phyloP scores from a whole-genome alignment of 805 yeast species.

The Brettanomyces anomalus region DNA sequence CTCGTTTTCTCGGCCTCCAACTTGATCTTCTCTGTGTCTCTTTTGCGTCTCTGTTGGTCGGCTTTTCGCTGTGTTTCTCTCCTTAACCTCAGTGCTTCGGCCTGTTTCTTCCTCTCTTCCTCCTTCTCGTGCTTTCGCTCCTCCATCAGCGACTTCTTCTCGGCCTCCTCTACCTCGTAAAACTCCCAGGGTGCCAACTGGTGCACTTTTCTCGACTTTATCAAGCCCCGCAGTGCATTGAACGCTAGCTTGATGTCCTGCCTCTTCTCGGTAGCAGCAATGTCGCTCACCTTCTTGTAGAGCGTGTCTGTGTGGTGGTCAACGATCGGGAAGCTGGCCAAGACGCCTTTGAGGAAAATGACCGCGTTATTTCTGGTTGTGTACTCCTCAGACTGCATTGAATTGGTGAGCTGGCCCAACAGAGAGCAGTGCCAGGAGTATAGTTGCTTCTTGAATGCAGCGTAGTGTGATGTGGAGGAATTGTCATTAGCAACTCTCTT shows the following conservation, averaged over 20 bases:
- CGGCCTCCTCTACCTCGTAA: slow-evolving; percentile 38
- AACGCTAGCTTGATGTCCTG: slow-evolving; percentile 78
- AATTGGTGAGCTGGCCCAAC: slow-evolving; percentile 31
- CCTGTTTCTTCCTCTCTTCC: slow-evolving; percentile 11
- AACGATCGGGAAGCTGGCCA: slow-evolving; percentile 57
- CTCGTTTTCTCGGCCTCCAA: slow-evolving; percentile 3
- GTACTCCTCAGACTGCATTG: slow-evolving; percentile 48
- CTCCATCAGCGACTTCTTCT: slow-evolving; percentile 20
- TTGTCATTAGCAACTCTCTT: slow-evolving; percentile 11
- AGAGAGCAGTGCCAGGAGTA: slow-evolving; percentile 50
- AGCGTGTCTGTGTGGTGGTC: slow-evolving; percentile 56
- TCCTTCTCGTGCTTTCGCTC: slow-evolving; percentile 9
- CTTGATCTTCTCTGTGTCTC: slow-evolving; percentile 3
- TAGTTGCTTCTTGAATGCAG: slow-evolving; percentile 30
- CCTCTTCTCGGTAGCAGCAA: slow-evolving; percentile 48
- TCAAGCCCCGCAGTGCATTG: slow-evolving; percentile 58
- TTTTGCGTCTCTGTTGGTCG: slow-evolving; percentile 10
- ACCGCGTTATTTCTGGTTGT: slow-evolving; percentile 77
- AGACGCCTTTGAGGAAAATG: slow-evolving; percentile 55
- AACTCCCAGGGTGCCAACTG: slow-evolving; percentile 53
- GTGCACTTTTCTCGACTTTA: slow-evolving; percentile 42
- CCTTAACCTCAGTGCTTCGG: slow-evolving; percentile 10
- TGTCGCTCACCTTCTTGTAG: slow-evolving; percentile 35
- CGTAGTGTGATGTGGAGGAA: slow-evolving; percentile 14
- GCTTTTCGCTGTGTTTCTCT: slow-evolving; percentile 5